Base-by-base conservation (phyloP, 371 early-diverging fungal genomes). In the Syncephalis fuscata region DNA sequence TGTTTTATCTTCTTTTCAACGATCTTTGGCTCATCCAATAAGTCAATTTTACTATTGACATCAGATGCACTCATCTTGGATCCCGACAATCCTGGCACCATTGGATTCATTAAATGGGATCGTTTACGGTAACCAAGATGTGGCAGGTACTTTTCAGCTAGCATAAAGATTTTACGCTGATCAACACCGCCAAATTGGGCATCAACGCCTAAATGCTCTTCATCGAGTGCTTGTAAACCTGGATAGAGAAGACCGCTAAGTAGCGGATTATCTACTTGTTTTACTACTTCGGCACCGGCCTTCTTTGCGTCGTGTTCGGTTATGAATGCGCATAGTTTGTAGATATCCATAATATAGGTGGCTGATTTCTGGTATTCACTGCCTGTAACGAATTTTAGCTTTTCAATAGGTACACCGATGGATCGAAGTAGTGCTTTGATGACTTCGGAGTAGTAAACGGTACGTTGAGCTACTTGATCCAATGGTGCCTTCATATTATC, bases 141-240 rank as follows among this genome's bases (percentile, higher is more conserved):
- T 22, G 99, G 99, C 58, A 99, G 60, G 73, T 89, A 91, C 66
- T 95, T 93, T 64, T 90, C 93, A 37, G 99, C 98, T 67, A 91
- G 82, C 1, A 86, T 85, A 62, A 99, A 99, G 60, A 99, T 99
- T 81, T 99, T 99, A 64, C 99, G 85, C 72, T 99, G 99, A 66
- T 99, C 99, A 10, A 94, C 87, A 53, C 99, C 99, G 45, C 99
- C 99, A 67, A 99, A 99, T 70, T 99, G 99, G 20, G 87, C 91
- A 67, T 99, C 99, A 25, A 93, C 94, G 24, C 78, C 71, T 37
- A 99, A 74, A 71, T 97, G 92, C 70, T 99, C 92, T 71, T 99
- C 99, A 65, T 99, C 99, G 54, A 99, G 68, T 25, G 98, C 98
- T 68, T 99, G 99, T 82, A 99, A 85, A 39, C 90, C 84, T 0